A percentile compares a stretch with the other conserved stretches of the same genome.
phyloP scores from a whole-genome alignment of 192 early-diverging fungal genomes.

The Coemansia sp. region DNA sequence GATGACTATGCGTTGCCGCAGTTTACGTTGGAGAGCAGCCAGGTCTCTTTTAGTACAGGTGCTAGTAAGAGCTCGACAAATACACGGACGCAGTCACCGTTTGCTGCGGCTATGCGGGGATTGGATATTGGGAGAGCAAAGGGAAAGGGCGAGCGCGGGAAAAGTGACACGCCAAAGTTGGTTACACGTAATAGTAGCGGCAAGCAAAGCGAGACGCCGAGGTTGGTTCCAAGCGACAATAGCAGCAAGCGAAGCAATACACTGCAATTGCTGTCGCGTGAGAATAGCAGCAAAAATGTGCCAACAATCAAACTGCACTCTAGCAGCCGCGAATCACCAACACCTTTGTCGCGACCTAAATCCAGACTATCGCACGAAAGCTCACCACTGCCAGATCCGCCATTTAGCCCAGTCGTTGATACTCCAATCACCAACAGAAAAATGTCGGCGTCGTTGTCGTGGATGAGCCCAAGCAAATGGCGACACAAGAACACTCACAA shows the following conservation, averaged over 20 bases:
- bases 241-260: too few relatives aligned
- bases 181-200: too few relatives aligned
- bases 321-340: not conserved
- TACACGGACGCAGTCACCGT: not conserved
- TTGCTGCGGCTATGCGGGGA: not conserved
- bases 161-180: too few relatives aligned
- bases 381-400: not conserved
- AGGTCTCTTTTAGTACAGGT: conserved; percentile 1
- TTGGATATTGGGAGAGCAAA: not conserved
- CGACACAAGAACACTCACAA: not conserved
- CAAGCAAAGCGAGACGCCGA: too few relatives aligned
- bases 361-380: not conserved
- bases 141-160: not conserved
- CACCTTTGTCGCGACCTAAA: not conserved
- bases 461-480: conserved; percentile 17
- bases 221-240: too few relatives aligned
- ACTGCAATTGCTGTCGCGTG: not conserved
- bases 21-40: conserved; percentile 22
- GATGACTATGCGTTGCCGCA: not conserved
- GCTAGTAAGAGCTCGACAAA: not conserved
- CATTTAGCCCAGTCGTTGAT: not conserved
- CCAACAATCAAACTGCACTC: not conserved
- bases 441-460: conserved; percentile 11
- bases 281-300: not conserved
- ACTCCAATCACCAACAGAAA: not conserved